These are phyloP conservation scores for Metschnikowia lochheadii DNA, from an alignment of 805 yeast species.

Conservation along the genomic window DNA sequence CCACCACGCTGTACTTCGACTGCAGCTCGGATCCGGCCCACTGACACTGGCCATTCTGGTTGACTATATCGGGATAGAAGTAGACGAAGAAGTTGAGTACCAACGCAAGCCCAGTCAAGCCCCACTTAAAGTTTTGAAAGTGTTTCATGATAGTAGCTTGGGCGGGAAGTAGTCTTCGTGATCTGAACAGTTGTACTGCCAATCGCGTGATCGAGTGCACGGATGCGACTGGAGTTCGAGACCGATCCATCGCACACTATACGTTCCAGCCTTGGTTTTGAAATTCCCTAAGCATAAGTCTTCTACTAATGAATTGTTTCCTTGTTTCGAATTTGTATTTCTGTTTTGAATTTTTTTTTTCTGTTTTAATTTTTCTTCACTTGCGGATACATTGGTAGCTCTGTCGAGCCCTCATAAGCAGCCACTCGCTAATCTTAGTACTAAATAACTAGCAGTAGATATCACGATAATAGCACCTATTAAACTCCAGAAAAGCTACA, in stretches of 20 bases:
- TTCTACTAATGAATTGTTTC: neutral
- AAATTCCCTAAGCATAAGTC: neutral
- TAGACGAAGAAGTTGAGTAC: constrained; percentile 60
- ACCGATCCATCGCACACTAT: neutral
- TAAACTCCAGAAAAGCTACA: neutral
- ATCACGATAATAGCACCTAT: no score
- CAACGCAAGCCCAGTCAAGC: constrained; percentile 38
- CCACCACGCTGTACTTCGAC: constrained; percentile 12
- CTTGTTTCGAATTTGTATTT: no score
- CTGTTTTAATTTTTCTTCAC: no score
- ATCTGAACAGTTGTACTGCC: neutral
- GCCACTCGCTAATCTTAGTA: neutral
- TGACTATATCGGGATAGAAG: constrained; percentile 66
- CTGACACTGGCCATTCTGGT: constrained; percentile 47
- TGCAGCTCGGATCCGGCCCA: constrained; percentile 43
- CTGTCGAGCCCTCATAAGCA: neutral
- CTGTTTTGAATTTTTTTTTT: no score
- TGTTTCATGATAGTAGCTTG: neutral
- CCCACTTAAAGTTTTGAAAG: constrained; percentile 15
- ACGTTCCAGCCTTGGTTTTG: no score
- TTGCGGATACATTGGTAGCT: no score
- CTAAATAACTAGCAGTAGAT: no score
- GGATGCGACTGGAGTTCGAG: neutral
- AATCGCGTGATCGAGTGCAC: constrained; percentile 1
- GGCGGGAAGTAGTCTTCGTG: neutral